Evolutionary conservation across 371 early-diverging fungal species (phyloP), one percentile per base, ranked within the genome.

Genomic region (Parasitella parasitica): DNA sequence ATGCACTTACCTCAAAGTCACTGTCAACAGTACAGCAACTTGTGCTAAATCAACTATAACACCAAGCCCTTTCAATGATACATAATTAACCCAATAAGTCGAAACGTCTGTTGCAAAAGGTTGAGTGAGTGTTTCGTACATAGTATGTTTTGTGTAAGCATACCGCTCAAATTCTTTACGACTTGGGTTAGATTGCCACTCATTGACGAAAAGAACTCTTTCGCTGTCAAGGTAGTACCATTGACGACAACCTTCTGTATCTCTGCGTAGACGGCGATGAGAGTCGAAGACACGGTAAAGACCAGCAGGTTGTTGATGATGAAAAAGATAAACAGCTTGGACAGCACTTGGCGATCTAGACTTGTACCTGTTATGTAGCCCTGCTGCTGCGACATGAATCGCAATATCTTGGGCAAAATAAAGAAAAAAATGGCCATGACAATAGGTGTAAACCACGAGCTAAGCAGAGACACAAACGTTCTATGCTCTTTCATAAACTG

Each of bases 271-370:
- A 86, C 77, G 3, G 72, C 71, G 28, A 87, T 54, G 11, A 87
- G 72, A 27, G 81, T 83, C 6, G 77, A 77, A 0, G 84, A 67
- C 4, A 89, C 62, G 5, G 89, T 89, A 63, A 87, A 86, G 15
- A 89, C 82, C 43, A 89, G 57, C 18, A 90, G 61, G 65, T 89
- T 89, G 63, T 87, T 87, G 56, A 90, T 62, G 24, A 92, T 83
- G 65, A 88, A 90, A 70, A 92, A 94, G 18, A 86, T 77, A 67
- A 89, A 93, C 57, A 88, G 78, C 70, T 91, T 93, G 60, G 88
- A 77, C 54, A 92, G 76, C 12, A 91, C 88, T 57, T 78, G 76
- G 36, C 91, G 83, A 57, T 94, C 92, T 4, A 90, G 80, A 13
- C 88, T 91, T 2, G 90, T 84, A 28, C 82, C 73, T n/a, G 92